A percentile compares a stretch with the other conserved stretches of the same genome.
Conservation (phyloP, 2,329 filamentous ascomycete genomes). For the Epichloe gansuensis region DNA sequence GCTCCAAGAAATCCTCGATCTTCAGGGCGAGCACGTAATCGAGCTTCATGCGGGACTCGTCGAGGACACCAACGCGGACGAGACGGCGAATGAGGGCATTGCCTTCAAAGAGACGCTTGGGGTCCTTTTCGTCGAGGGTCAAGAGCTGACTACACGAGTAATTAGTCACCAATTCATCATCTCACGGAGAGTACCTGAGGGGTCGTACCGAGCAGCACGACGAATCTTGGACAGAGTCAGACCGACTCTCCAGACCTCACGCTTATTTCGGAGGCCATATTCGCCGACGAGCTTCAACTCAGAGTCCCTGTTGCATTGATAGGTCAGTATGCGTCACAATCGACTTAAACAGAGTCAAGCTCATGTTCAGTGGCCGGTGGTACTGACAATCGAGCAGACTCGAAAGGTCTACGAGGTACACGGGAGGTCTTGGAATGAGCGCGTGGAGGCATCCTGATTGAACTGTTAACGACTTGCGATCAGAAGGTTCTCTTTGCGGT, state of each 20-base stretch:
- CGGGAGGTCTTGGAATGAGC: constrained; percentile 99
- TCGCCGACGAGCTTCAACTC: constrained; percentile 99
- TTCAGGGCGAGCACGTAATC: constrained; percentile 99
- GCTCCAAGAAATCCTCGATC: constrained; percentile 99
- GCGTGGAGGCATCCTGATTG: constrained; percentile 29
- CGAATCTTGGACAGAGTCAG: constrained; percentile 99
- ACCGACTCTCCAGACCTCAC: constrained; percentile 99
- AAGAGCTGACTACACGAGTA: constrained; percentile 71
- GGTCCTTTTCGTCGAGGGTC: constrained; percentile 99
- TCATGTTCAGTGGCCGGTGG: constrained; percentile 92
- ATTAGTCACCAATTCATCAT: constrained; percentile 13
- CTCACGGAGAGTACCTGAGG: not conserved
- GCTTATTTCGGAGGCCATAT: constrained; percentile 99
- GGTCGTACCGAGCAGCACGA: constrained; percentile 92
- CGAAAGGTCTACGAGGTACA: constrained; percentile 95
- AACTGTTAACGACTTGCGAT: constrained; percentile 13
- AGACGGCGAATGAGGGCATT: constrained; percentile 99
- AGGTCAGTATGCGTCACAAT: constrained; percentile 60
- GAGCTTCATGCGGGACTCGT: constrained; percentile 99
- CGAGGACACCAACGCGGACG: constrained; percentile 97
- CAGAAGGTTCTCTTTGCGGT: not conserved
- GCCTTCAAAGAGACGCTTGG: constrained; percentile 99
- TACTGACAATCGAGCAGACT: constrained; percentile 99
- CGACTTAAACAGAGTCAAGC: constrained; percentile 97
- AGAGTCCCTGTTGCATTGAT: constrained; percentile 64